Percentiles rank a stretch among this genome's conserved stretches.
Conservation (phyloP, 2,329 filamentous ascomycete species). For the Colletotrichum sp. region DNA sequence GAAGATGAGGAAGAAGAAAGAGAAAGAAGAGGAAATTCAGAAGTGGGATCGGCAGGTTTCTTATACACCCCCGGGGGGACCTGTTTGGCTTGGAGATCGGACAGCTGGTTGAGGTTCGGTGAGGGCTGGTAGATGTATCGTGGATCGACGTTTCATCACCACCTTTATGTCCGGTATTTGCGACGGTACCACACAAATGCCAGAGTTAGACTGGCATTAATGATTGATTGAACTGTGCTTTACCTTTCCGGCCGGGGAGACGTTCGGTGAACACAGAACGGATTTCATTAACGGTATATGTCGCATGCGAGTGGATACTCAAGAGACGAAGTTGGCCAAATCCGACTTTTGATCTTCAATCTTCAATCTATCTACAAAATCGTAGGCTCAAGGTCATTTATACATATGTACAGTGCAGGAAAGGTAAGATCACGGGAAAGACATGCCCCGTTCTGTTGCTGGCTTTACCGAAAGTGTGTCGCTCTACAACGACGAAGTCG, state of each 20-base stretch:
- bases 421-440: neutral
- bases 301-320: neutral
- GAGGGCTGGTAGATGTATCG: neutral
- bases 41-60: neutral
- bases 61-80: neutral
- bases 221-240: neutral
- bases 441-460: neutral
- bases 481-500: neutral
- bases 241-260: neutral
- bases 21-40: neutral
- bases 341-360: neutral
- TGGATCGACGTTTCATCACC: neutral
- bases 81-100: neutral
- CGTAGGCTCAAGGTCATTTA: neutral
- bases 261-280: neutral
- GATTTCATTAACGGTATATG: neutral
- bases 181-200: neutral
- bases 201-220: neutral
- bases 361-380: neutral
- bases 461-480: neutral
- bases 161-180: neutral
- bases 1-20: neutral
- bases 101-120: neutral
- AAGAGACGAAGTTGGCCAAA: neutral
- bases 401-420: neutral